These are phyloP conservation scores for Trichoderma arundinaceum DNA, from an alignment of 2,329 filamentous ascomycete species.

Conservation along the genomic window DNA sequence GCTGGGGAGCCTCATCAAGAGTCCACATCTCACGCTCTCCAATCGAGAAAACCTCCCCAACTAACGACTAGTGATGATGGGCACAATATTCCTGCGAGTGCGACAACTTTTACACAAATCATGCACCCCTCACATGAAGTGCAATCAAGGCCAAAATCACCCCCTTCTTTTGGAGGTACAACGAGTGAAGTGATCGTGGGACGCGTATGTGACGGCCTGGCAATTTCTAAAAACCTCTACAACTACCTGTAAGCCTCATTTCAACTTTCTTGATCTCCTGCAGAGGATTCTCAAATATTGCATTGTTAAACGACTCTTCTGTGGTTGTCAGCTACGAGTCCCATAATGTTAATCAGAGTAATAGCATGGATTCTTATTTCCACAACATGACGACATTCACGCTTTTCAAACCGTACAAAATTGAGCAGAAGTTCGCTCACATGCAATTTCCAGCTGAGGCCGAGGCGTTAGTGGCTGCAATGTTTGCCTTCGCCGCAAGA, in stretches of 20 bases:
- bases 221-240: too few relatives aligned
- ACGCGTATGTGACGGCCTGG: too few relatives aligned
- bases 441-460: neutral
- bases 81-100: slow-evolving; percentile 4
- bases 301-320: too few relatives aligned
- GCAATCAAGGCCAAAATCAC: neutral
- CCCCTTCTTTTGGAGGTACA: too few relatives aligned
- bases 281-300: too few relatives aligned
- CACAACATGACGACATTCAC: slow-evolving; percentile 14
- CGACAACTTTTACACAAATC: neutral
- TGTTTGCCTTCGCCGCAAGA: slow-evolving; percentile 1
- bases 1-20: too few relatives aligned
- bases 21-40: too few relatives aligned
- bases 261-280: too few relatives aligned
- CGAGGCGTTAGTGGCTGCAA: slow-evolving; percentile 1
- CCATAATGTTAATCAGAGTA: neutral
- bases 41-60: neutral
- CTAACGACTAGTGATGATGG: neutral
- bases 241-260: too few relatives aligned
- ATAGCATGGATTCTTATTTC: slow-evolving; percentile 4
- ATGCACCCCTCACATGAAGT: slow-evolving; percentile 9
- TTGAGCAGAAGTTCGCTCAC: neutral
- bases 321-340: neutral
- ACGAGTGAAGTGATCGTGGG: too few relatives aligned
- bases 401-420: slow-evolving; percentile 9